phyloP scores from a whole-genome alignment of 768 basidiomycete species.

The Trametes punicea region DNA sequence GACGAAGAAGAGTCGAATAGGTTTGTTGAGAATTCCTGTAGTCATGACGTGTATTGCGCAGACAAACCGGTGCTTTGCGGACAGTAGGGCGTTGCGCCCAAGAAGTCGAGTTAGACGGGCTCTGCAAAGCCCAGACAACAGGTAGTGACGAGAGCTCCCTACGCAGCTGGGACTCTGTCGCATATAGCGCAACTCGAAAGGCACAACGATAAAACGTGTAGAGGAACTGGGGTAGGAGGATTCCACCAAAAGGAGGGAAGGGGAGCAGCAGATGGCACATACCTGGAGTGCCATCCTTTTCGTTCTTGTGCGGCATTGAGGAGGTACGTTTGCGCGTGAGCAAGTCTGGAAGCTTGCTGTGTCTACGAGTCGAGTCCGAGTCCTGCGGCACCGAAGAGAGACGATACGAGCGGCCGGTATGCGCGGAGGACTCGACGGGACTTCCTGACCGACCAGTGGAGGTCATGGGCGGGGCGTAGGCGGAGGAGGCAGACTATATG shows the following conservation, averaged over 20 bases:
- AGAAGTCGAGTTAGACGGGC: not conserved
- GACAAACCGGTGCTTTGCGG: conserved; percentile 5
- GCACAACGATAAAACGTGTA: not conserved
- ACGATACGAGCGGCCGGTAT: conserved; percentile 5
- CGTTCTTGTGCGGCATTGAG: conserved; percentile 14
- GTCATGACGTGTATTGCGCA: not conserved
- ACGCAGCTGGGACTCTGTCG: too few species aligned
- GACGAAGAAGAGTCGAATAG: not conserved
- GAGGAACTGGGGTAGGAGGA: not conserved
- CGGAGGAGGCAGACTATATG: conserved; percentile 13
- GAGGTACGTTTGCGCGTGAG: conserved; percentile 21
- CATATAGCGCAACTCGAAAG: too few species aligned
- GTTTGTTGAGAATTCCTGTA: not conserved
- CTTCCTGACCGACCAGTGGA: not conserved
- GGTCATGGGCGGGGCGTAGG: conserved; percentile 11
- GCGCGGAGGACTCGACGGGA: conserved; percentile 7
- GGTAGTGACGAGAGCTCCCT: too few species aligned
- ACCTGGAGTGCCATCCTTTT: conserved; percentile 8
- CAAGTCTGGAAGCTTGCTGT: conserved; percentile 19
- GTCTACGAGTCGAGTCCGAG: conserved; percentile 7
- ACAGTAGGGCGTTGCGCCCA: conserved; percentile 6
- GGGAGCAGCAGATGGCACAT: not conserved
- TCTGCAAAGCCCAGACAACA: not conserved
- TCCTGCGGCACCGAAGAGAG: conserved; percentile 8
- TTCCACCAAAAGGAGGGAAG: not conserved